phyloP scores from a whole-genome alignment of 225 moss, liverwort and hornwort genomes.

The Thuidium tamariscinum region DNA sequence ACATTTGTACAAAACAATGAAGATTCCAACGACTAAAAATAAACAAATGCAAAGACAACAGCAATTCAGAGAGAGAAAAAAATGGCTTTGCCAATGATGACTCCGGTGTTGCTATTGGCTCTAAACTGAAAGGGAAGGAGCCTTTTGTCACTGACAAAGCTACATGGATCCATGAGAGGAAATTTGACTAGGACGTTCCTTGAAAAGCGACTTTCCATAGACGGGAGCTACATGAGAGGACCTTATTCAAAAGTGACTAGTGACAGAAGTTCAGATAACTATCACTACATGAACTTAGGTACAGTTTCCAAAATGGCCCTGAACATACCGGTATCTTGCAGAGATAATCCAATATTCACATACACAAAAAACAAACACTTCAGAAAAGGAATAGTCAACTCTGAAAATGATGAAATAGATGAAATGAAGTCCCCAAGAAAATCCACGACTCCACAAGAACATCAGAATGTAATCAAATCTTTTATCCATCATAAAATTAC shows the following conservation, averaged over 20 bases:
- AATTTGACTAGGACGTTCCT: neutral
- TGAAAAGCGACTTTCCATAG: too few relatives aligned
- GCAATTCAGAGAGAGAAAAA: neutral
- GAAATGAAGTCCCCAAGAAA: neutral
- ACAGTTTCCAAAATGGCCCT: neutral
- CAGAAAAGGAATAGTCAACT: neutral
- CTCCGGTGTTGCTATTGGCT: neutral
- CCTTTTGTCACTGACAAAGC: neutral
- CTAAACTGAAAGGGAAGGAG: neutral
- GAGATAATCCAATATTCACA: neutral
- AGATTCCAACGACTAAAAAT: neutral
- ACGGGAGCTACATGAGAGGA: neutral
- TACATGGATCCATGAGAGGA: neutral
- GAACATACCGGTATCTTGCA: neutral
- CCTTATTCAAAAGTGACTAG: neutral
- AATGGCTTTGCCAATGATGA: neutral
- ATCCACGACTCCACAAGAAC: neutral
- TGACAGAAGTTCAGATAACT: too few relatives aligned
- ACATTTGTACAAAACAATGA: neutral
- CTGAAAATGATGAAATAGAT: too few relatives aligned
- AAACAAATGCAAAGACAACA: neutral
- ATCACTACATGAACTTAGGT: neutral
- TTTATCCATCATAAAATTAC: conserved; percentile 35
- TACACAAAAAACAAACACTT: neutral
- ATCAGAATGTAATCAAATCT: conserved; percentile 12